phyloP scores from a whole-genome alignment of 768 basidiomycete species.

The Pholiota molesta region DNA sequence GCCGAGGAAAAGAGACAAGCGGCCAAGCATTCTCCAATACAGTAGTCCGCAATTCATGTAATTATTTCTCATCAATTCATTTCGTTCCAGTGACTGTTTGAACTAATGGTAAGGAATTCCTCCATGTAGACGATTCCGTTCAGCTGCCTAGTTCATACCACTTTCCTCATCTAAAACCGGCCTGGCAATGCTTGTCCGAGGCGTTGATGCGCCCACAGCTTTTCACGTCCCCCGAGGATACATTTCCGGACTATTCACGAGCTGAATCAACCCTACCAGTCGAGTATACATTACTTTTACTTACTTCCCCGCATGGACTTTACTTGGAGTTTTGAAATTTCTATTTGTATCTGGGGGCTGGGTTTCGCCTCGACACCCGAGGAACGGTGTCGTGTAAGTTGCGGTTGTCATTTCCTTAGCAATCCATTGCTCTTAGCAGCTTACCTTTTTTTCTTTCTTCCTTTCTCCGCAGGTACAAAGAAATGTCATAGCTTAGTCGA shows the following conservation, averaged over 20 bases:
- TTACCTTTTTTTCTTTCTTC: no score
- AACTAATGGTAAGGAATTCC: not conserved
- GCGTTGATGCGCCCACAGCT: not conserved
- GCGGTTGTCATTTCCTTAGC: no score
- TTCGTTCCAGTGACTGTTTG: not conserved
- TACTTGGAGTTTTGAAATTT: no score
- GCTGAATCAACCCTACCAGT: no score
- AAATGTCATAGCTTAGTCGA: no score
- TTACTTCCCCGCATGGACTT: no score
- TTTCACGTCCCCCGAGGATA: not conserved
- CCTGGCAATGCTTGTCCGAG: not conserved
- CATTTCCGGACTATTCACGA: not conserved
- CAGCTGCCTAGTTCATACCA: not conserved
- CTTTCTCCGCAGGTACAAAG: no score
- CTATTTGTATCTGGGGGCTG: no score
- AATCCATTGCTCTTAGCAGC: no score
- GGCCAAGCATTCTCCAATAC: not conserved
- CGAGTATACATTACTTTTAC: no score
- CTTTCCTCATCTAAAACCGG: not conserved
- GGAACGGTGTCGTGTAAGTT: no score
- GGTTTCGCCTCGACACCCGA: no score
- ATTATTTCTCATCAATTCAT: not conserved
- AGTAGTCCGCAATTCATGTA: not conserved
- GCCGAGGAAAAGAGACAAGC: slow-evolving; percentile 34
- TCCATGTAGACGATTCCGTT: not conserved